phyloP scores from a whole-genome alignment of 768 basidiomycete genomes.

The Amanita rimosa region DNA sequence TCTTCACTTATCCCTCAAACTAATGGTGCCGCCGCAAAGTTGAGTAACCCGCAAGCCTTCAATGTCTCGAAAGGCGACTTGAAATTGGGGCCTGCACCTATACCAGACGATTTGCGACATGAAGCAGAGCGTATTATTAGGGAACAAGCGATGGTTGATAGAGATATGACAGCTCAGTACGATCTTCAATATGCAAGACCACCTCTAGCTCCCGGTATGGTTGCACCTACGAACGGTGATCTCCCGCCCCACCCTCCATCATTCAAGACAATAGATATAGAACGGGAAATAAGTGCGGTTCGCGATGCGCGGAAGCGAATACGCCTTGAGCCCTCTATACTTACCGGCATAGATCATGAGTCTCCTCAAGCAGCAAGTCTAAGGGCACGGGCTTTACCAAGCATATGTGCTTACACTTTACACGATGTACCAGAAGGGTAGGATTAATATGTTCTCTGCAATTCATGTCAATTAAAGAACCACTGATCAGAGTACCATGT shows the following conservation, averaged over 20 bases:
- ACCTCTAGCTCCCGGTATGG: constrained; percentile 37
- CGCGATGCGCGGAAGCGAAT: constrained; percentile 90
- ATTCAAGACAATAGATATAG: constrained; percentile 81
- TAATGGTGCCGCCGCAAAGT: constrained; percentile 32
- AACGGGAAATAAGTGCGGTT: constrained; percentile 82
- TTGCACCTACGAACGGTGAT: constrained; percentile 59
- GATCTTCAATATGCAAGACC: constrained; percentile 48
- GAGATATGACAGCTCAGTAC: constrained; percentile 55
- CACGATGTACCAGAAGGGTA: constrained; percentile 96
- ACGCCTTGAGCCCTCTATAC: constrained; percentile 66
- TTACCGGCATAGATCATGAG: constrained; percentile 44
- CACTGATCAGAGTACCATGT: constrained; percentile 58
- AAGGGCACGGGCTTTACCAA: constrained; percentile 69
- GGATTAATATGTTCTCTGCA: constrained; percentile 14
- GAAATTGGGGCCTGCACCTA: constrained; percentile 76
- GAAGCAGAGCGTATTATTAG: constrained; percentile 74
- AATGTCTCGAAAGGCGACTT: constrained; percentile 68
- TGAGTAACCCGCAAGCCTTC: constrained; percentile 60
- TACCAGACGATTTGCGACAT: constrained; percentile 66
- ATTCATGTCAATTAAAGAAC: constrained; percentile 2
- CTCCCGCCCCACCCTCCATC: constrained; percentile 71
- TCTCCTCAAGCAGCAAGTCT: constrained; percentile 45
- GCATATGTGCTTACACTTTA: constrained; percentile 90
- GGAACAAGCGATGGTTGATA: constrained; percentile 72
- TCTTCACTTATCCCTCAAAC: constrained; percentile 65